A percentile compares a stretch with the other conserved stretches of the same genome.
Conservation (phyloP, 2,329 filamentous ascomycete species). For the Elsinoe arachidis region DNA sequence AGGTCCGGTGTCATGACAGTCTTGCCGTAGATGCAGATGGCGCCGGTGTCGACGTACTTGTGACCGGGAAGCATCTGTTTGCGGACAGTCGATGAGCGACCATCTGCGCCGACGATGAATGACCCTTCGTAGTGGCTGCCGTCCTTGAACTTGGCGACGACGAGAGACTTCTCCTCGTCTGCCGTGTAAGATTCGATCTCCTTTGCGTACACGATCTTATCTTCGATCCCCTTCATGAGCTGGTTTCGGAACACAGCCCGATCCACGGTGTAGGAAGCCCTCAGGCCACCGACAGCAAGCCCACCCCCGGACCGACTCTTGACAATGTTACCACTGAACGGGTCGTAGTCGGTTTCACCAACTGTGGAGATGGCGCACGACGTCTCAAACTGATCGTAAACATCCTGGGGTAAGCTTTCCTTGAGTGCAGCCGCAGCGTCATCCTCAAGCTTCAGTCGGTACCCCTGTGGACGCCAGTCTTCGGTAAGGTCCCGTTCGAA, state of each 20-base stretch:
- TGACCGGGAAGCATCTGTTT: conserved; percentile 18
- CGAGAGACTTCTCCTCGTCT: conserved; percentile 13
- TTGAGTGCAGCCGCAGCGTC: conserved; percentile 19
- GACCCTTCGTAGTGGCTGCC: conserved; percentile 16
- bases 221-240: conserved; percentile 19
- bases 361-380: conserved; percentile 18
- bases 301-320: conserved; percentile 15
- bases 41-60: conserved; percentile 19
- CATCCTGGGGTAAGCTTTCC: conserved; percentile 16
- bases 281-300: conserved; percentile 15
- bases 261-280: conserved; percentile 17
- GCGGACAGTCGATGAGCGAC: conserved; percentile 19
- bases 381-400: conserved; percentile 18
- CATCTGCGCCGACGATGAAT: conserved; percentile 21
- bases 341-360: conserved; percentile 19
- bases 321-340: conserved; percentile 18
- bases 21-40: conserved; percentile 21
- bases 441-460: conserved; percentile 19
- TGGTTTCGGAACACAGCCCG: conserved; percentile 17
- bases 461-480: conserved; percentile 19
- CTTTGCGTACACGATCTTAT: conserved; percentile 18
- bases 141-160: conserved; percentile 18
- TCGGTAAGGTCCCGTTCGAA: conserved; percentile 20
- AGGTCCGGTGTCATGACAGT: conserved; percentile 19
- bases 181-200: conserved; percentile 15